Conservation (phyloP, 768 basidiomycete species). For the Suillus plorans region DNA sequence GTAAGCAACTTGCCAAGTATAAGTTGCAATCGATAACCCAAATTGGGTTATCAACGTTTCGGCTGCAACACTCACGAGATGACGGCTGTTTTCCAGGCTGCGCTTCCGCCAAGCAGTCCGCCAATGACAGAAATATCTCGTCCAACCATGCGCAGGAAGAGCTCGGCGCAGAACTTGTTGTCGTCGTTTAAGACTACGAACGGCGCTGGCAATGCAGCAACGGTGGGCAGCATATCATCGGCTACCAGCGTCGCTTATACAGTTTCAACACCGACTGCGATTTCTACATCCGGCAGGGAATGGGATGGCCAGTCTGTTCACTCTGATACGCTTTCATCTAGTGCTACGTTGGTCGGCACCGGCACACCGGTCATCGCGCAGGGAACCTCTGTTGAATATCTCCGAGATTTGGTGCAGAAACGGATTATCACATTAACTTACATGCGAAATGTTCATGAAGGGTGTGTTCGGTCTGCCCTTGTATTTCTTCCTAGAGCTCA, state of each 20-base stretch:
- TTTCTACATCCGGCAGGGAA: slow-evolving; percentile 49
- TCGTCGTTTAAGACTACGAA: slow-evolving; percentile 60
- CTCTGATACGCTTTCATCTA: slow-evolving; percentile 41
- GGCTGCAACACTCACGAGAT: slow-evolving; percentile 7
- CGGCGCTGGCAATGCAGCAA: slow-evolving; percentile 18
- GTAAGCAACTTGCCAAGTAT: not conserved
- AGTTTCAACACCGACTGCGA: slow-evolving; percentile 37
- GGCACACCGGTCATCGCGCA: slow-evolving; percentile 38
- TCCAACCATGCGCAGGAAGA: slow-evolving; percentile 79
- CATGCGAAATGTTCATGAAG: slow-evolving; percentile 82
- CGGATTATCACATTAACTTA: slow-evolving; percentile 84
- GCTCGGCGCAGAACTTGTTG: slow-evolving; percentile 81
- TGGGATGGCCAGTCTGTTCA: slow-evolving; percentile 74
- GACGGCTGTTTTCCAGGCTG: slow-evolving; percentile 20
- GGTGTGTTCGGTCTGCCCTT: slow-evolving; percentile 47
- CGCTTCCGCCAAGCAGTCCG: slow-evolving; percentile 21
- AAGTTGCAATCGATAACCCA: slow-evolving; percentile 6
- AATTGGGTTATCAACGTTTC: slow-evolving; percentile 16
- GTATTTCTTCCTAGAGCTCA: slow-evolving; percentile 5
- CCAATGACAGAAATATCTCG: slow-evolving; percentile 36
- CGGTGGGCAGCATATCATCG: slow-evolving; percentile 36
- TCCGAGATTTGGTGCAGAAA: slow-evolving; percentile 80
- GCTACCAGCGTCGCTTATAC: slow-evolving; percentile 39
- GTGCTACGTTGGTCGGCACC: slow-evolving; percentile 38
- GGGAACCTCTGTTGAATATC: slow-evolving; percentile 74